Evolutionary conservation across 139 green algal genomes (phyloP), one percentile per base, ranked within the genome.

Genomic region (Dunaliella sp.): DNA sequence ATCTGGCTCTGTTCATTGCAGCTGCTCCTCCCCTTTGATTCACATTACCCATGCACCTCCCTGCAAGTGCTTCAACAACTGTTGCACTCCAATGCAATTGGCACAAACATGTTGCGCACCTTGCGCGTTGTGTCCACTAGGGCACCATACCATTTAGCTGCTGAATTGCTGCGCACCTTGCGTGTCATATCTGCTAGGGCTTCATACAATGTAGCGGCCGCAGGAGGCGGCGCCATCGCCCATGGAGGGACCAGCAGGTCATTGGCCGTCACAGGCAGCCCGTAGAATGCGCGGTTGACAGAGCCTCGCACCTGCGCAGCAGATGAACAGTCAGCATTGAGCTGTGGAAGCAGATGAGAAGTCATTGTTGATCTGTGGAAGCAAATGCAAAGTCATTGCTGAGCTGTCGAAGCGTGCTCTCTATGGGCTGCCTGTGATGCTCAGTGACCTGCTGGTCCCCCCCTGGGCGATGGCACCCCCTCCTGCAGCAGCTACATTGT

Each of bases 371-470:
- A n/a, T n/a, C n/a, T n/a, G n/a, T n/a, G n/a, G n/a, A n/a, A n/a
- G n/a, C n/a, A n/a, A n/a, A n/a, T n/a, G n/a, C n/a, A n/a, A n/a
- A n/a, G n/a, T n/a, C n/a, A n/a, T n/a, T n/a, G n/a, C n/a, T n/a
- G n/a, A n/a, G n/a, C n/a, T n/a, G n/a, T n/a, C n/a, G n/a, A 94
- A 95, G 84, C 80, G 83, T 31, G 81, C 86, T 57, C 95, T 96
- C 85, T 95, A 95, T 74, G 90, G 90, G 30, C 89, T 91, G 35
- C 85, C 88, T 21, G 82, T 94, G 22, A 90, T 87, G 1, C 86
- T 92, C 0, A 85, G 84, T 83, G 87, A 94, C 86, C 89, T 95
- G 88, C 91, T 95, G 83, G n/a, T 93, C 35, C 89, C 88, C n/a
- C 48, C 48, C 7, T 87, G 84, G 12, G 59, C 73, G 0, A 87